Evolutionary conservation across 2,329 filamentous ascomycete species (phyloP).

Genomic region (Colletotrichum sp.): DNA sequence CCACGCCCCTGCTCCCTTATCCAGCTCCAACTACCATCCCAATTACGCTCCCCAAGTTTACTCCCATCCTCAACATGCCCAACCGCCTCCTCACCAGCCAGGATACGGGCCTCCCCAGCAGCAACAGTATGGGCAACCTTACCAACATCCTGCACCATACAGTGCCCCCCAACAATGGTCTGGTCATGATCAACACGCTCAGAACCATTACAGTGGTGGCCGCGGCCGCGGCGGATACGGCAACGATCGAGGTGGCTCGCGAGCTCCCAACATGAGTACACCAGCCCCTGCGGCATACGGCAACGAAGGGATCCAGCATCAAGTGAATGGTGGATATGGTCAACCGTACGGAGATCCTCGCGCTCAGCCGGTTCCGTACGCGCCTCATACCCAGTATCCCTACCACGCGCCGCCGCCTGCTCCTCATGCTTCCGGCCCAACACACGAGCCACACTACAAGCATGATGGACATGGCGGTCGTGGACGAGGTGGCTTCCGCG

Average conservation of each 20-base stretch:
- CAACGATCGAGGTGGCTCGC: constrained; percentile 47
- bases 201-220: constrained; percentile 40
- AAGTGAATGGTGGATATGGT: constrained; percentile 39
- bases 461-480: constrained; percentile 37
- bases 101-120: constrained; percentile 46
- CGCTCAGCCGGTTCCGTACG: constrained; percentile 31
- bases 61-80: constrained; percentile 38
- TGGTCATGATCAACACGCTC: constrained; percentile 36
- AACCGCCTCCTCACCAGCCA: constrained; percentile 40
- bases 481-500: constrained; percentile 23
- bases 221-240: constrained; percentile 48
- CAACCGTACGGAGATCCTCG: constrained; percentile 48
- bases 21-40: constrained; percentile 61
- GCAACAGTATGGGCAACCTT: constrained; percentile 39
- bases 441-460: constrained; percentile 34
- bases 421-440: constrained; percentile 36
- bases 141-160: constrained; percentile 38
- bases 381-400: constrained; percentile 31
- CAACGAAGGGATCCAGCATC: constrained; percentile 30
- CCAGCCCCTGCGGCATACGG: constrained; percentile 37
- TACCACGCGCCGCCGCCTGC: constrained; percentile 45
- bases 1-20: constrained; percentile 53
- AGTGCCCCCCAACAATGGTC: constrained; percentile 37
- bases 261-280: constrained; percentile 36
- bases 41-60: constrained; percentile 65